Percentiles rank a stretch among this genome's conserved stretches.
Conservation (phyloP, 2,329 filamentous ascomycete species). For the Penicillium sp. region DNA sequence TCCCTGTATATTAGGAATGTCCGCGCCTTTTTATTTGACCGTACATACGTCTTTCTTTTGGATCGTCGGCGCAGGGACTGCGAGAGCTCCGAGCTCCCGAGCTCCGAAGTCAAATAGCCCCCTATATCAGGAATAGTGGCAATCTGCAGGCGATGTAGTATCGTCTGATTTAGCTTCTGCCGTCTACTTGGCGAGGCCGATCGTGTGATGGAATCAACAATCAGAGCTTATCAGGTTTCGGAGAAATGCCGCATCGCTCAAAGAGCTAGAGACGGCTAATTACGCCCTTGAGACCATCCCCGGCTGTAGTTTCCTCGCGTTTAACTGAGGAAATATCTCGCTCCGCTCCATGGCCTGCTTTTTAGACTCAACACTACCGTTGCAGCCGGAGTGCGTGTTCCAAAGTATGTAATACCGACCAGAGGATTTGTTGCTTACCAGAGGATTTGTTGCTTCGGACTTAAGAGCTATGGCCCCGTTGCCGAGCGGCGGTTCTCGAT, state of each 20-base stretch:
- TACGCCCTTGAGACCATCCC: neutral
- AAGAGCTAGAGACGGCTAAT: neutral
- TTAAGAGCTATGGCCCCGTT: neutral
- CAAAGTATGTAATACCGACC: neutral
- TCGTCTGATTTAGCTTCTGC: neutral
- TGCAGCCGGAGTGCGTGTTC: neutral
- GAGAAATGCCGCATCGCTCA: neutral
- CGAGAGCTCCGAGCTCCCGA: neutral
- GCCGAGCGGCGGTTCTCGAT: neutral
- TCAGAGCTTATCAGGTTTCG: neutral
- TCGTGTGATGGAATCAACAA: neutral
- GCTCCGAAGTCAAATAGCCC: neutral
- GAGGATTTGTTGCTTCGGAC: neutral
- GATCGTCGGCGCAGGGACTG: conserved; percentile 21
- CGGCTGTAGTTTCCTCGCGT: neutral
- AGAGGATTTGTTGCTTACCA: neutral
- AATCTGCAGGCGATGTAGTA: conserved; percentile 1
- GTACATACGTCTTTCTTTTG: neutral
- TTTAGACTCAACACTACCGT: neutral
- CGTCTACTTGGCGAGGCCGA: neutral
- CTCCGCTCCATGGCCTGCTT: neutral
- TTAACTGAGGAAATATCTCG: neutral
- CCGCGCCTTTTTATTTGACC: neutral
- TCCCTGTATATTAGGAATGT: neutral
- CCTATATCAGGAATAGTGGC: neutral